Evolutionary conservation across 208 protist genomes (phyloP), one percentile per base, ranked within the genome.

Genomic region (Phytomonas sp.): DNA sequence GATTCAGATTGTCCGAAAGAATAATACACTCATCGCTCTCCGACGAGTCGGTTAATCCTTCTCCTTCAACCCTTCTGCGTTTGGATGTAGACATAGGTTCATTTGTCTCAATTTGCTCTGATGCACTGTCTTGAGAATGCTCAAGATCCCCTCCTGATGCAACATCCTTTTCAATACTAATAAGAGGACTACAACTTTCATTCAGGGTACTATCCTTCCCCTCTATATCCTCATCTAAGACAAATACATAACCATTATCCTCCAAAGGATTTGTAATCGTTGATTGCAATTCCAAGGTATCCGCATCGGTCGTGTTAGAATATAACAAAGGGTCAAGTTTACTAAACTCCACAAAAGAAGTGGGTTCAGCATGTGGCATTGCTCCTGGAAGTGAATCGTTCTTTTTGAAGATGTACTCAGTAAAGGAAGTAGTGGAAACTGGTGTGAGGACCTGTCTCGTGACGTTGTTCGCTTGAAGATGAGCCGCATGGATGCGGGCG

Each of bases 341-440:
- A 19, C 16, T 56, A 26, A 56, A 56, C 6, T 56, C 45, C 6
- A 23, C 6, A 26, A 11, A 56, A 56, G 45, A 11, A 56, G 19
- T 56, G 45, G 23, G 23, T 23, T 56, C 45, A 56, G 19, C 19
- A 26, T 56, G 45, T 0, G 45, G 45, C 19, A 26, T 26, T 19
- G 19, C 26, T 19, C 26, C 19, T 11, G 4, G 19, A 26, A 19
- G 19, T 56, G 45, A 26, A 56, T 16, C 45, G 5, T 26, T 56
- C 45, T 56, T 56, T 12, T 81, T 82, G 64, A 87, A 83, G 6
- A 71, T 69, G 56, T 80, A 89, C 72, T 88, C 86, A 32, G 88
- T 86, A 32, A 91, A 81, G 12, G 88, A 76, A 33, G 88, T 90
- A 23, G 86, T 83, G 29, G 88, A 89, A 45, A 94, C 77, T 11